A percentile compares a stretch with the other conserved stretches of the same genome.
These are phyloP conservation scores for Colletotrichum cereale DNA, from an alignment of 2,329 filamentous ascomycete genomes.

Conservation along the genomic window DNA sequence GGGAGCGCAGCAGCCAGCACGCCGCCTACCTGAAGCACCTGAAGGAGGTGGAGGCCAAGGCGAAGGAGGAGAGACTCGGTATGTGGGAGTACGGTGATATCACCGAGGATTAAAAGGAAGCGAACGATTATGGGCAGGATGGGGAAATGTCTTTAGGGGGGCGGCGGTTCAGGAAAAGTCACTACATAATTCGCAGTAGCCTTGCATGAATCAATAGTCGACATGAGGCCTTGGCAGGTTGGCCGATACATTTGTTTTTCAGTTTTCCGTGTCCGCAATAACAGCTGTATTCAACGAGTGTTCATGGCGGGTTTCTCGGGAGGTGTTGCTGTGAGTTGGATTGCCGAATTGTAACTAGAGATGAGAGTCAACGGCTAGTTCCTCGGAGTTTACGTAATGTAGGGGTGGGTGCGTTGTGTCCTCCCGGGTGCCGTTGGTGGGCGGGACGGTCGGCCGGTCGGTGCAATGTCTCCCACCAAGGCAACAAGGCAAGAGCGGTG, in stretches of 20 bases:
- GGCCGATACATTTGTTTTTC: constrained; percentile 4
- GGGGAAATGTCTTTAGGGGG: neutral
- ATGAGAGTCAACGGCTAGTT: neutral
- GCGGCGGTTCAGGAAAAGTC: constrained; percentile 18
- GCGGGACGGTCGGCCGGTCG: constrained; percentile 35
- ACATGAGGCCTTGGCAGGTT: neutral
- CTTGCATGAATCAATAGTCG: constrained; percentile 29
- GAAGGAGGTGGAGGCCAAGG: constrained; percentile 79
- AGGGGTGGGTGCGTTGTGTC: neutral
- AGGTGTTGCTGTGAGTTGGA: neutral
- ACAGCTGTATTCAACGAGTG: neutral
- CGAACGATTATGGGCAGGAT: neutral
- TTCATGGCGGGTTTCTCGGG: neutral
- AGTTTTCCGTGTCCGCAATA: neutral
- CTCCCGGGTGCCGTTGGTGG: neutral
- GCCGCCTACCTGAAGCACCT: constrained; percentile 78
- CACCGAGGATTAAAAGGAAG: constrained; percentile 78
- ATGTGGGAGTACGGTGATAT: constrained; percentile 99
- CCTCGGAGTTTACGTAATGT: constrained; percentile 26
- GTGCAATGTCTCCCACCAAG: constrained; percentile 34
- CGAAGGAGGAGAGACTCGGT: constrained; percentile 83
- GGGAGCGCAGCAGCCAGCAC: constrained; percentile 82
- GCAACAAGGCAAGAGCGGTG: neutral
- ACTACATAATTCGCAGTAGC: constrained; percentile 34
- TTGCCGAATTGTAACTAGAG: neutral